Evolutionary conservation across 2,329 filamentous ascomycete genomes (phyloP).

Genomic region (Aspergillus sergii): DNA sequence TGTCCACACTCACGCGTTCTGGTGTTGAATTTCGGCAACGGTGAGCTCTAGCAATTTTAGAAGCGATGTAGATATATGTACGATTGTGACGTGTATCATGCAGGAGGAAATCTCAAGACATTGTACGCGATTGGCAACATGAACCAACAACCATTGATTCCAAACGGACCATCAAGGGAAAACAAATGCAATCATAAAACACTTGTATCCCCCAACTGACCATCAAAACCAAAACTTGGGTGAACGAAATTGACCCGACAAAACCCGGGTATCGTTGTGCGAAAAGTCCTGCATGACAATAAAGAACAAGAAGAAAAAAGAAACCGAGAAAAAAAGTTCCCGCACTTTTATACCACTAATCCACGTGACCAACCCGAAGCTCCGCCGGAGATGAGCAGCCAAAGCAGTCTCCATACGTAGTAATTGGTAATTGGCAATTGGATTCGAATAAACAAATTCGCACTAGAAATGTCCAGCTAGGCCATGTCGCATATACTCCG

Average conservation of each 20-base stretch:
- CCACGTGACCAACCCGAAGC: conserved; percentile 21
- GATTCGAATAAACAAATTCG: not conserved
- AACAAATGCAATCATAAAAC: not conserved
- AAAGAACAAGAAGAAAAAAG: not conserved
- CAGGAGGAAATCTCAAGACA: not conserved
- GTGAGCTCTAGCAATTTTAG: conserved; percentile 60
- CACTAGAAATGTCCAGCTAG: conserved; percentile 10
- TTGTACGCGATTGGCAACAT: not conserved
- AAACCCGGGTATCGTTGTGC: not conserved
- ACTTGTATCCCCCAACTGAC: not conserved
- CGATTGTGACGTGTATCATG: not conserved
- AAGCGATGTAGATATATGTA: conserved; percentile 35
- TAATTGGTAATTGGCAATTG: not conserved
- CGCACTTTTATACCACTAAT: conserved; percentile 17
- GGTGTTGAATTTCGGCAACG: conserved; percentile 50
- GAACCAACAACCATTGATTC: not conserved
- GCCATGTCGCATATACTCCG: conserved; percentile 36
- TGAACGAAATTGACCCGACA: not conserved
- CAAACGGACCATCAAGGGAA: not conserved
- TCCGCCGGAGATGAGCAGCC: conserved; percentile 10
- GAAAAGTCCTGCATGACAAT: not conserved
- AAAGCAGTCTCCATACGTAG: not conserved
- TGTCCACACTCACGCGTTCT: conserved; percentile 61
- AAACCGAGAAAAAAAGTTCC: conserved; percentile 2
- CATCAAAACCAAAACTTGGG: not conserved